phyloP scores from a whole-genome alignment of 371 early-diverging fungal species.

The Rhizopus delemar region DNA sequence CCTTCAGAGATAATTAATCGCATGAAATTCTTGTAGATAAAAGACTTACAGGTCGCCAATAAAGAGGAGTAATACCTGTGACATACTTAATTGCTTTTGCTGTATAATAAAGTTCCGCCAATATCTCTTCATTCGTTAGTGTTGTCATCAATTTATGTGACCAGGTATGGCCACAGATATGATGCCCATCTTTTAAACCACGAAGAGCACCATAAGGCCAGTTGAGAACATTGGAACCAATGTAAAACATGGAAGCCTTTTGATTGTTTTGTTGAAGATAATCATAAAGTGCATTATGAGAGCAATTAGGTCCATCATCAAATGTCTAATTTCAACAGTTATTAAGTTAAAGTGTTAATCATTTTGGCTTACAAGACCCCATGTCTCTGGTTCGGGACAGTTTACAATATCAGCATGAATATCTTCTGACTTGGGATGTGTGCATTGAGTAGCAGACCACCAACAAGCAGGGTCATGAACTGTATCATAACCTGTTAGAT shows the following conservation, averaged over 20 bases:
- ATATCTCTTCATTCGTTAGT: slow-evolving; percentile 53
- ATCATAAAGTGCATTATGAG: slow-evolving; percentile 50
- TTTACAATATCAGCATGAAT: slow-evolving; percentile 41
- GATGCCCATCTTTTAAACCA: slow-evolving; percentile 53
- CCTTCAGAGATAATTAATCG: slow-evolving; percentile 7
- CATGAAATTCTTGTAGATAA: slow-evolving; percentile 2
- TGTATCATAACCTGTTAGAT: slow-evolving; percentile 36
- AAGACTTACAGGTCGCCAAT: slow-evolving; percentile 53
- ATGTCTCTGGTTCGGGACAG: slow-evolving; percentile 44
- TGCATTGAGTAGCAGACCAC: slow-evolving; percentile 45
- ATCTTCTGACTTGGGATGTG: slow-evolving; percentile 26
- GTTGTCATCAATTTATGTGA: slow-evolving; percentile 59
- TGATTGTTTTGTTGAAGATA: slow-evolving; percentile 35
- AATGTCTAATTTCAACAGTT: slow-evolving; percentile 26
- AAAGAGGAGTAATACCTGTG: slow-evolving; percentile 52
- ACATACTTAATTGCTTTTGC: slow-evolving; percentile 53
- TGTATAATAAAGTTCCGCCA: slow-evolving; percentile 58
- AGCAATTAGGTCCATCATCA: slow-evolving; percentile 51
- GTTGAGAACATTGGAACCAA: slow-evolving; percentile 48
- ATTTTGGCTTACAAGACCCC: slow-evolving; percentile 35
- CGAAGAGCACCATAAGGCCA: slow-evolving; percentile 53
- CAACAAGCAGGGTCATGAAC: slow-evolving; percentile 44
- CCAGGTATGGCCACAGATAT: slow-evolving; percentile 56
- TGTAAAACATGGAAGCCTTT: slow-evolving; percentile 51
- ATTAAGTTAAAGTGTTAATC: not conserved